Evolutionary conservation across 306 rosid genomes (phyloP).

Genomic region (Mucuna pruriens): DNA sequence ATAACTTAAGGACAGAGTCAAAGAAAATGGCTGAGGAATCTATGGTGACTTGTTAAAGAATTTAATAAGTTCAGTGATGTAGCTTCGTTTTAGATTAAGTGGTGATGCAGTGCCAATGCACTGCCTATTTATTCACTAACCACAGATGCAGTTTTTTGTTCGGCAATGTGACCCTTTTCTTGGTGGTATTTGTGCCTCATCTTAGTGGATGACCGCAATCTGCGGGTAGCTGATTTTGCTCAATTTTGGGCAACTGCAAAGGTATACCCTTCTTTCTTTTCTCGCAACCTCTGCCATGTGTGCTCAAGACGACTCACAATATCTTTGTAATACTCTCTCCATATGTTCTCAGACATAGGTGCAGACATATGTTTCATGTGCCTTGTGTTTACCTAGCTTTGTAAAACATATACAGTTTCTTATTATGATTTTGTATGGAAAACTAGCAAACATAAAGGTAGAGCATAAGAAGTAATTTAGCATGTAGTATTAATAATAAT

Average conservation of each 20-base stretch:
- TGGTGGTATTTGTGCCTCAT: slow-evolving; percentile 99
- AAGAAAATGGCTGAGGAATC: slow-evolving; percentile 46
- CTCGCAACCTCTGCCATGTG: slow-evolving; percentile 75
- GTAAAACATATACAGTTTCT: slow-evolving; percentile 18
- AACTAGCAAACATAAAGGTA: slow-evolving; percentile 20
- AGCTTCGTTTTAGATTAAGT: slow-evolving; percentile 73
- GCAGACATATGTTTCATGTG: slow-evolving; percentile 27
- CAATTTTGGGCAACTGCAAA: slow-evolving; percentile 99
- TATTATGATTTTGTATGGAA: slow-evolving; percentile 17
- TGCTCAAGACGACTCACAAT: slow-evolving; percentile 68
- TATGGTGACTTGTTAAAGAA: slow-evolving; percentile 51
- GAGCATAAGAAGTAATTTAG: neutral
- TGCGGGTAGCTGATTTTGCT: slow-evolving; percentile 99
- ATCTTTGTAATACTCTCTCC: slow-evolving; percentile 51
- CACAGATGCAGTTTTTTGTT: slow-evolving; percentile 95
- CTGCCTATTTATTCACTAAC: slow-evolving; percentile 91
- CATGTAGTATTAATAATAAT: neutral
- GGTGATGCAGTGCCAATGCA: slow-evolving; percentile 91
- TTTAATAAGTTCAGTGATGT: slow-evolving; percentile 59
- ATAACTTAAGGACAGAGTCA: slow-evolving; percentile 41
- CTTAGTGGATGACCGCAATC: slow-evolving; percentile 99
- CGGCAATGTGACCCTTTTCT: slow-evolving; percentile 97
- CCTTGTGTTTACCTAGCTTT: slow-evolving; percentile 14
- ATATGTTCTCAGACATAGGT: slow-evolving; percentile 43
- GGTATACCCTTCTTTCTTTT: slow-evolving; percentile 92